A percentile compares a stretch with the other conserved stretches of the same genome.
Evolutionary conservation across 306 rosid genomes (phyloP).

Genomic region (Heteromeles arbutifolia): DNA sequence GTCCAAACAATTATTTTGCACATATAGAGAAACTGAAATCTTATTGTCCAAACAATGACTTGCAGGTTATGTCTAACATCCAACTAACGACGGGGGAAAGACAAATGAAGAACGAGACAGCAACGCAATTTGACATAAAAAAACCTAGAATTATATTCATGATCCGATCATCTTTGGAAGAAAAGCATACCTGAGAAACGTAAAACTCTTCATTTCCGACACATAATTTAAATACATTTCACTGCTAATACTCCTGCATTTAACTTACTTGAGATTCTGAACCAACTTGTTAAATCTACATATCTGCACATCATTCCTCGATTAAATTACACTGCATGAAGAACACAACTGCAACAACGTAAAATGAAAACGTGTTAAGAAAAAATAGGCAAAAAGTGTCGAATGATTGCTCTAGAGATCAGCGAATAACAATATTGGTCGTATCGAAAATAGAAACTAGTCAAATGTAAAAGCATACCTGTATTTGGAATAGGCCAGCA

Average conservation of each 20-base stretch:
- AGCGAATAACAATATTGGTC: neutral
- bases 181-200: slow-evolving; percentile 1
- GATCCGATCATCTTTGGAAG: neutral
- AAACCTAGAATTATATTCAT: neutral
- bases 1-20: no score
- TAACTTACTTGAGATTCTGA: slow-evolving; percentile 26
- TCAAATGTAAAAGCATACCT: slow-evolving; percentile 28
- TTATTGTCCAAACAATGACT: neutral
- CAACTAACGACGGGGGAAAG: neutral
- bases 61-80: neutral
- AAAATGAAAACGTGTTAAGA: slow-evolving; percentile 6
- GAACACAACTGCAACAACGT: slow-evolving; percentile 36
- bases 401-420: neutral
- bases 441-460: neutral
- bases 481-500: slow-evolving; percentile 39
- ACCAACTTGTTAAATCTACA: slow-evolving; percentile 35
- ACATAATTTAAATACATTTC: neutral
- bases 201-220: neutral
- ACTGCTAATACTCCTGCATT: slow-evolving; percentile 17
- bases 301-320: slow-evolving; percentile 33
- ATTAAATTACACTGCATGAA: slow-evolving; percentile 29
- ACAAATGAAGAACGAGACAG: neutral
- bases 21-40: no score
- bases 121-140: neutral
- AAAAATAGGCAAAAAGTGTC: neutral